phyloP scores from a whole-genome alignment of 495 filamentous ascomycete genomes.

The Parmelia sp. region DNA sequence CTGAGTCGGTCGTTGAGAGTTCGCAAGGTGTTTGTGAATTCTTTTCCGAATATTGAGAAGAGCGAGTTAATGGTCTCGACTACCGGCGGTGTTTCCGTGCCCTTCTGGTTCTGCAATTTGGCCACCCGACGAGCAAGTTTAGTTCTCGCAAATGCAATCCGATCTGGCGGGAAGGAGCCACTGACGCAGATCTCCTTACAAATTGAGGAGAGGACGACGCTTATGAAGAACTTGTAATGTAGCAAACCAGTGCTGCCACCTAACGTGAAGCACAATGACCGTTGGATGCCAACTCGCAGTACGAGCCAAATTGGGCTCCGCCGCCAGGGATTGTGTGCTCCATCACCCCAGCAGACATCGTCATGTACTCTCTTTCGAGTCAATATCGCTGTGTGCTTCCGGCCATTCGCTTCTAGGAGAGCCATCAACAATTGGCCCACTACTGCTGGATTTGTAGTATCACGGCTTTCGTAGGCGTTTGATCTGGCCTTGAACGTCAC shows the following conservation, averaged over 20 bases:
- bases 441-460: constrained; percentile 48
- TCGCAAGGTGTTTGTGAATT: constrained; percentile 29
- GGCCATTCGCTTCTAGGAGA: constrained; percentile 48
- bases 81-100: not conserved
- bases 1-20: constrained; percentile 27
- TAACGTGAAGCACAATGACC: constrained; percentile 39
- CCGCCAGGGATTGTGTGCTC: constrained; percentile 49
- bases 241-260: constrained; percentile 43
- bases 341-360: constrained; percentile 43
- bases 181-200: constrained; percentile 33
- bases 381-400: constrained; percentile 26
- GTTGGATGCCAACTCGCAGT: constrained; percentile 48
- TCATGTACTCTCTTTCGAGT: constrained; percentile 55
- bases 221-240: constrained; percentile 54
- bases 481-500: constrained; percentile 44
- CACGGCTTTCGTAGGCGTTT: constrained; percentile 44
- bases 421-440: constrained; percentile 52
- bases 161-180: constrained; percentile 28
- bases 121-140: constrained; percentile 58
- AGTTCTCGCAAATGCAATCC: constrained; percentile 36
- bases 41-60: not conserved
- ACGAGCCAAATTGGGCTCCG: constrained; percentile 53
- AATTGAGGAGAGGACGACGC: constrained; percentile 38
- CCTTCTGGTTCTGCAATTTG: constrained; percentile 47
- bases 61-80: not conserved